Base-by-base conservation (phyloP, 495 filamentous ascomycete genomes). In the Monascus purpureus region DNA sequence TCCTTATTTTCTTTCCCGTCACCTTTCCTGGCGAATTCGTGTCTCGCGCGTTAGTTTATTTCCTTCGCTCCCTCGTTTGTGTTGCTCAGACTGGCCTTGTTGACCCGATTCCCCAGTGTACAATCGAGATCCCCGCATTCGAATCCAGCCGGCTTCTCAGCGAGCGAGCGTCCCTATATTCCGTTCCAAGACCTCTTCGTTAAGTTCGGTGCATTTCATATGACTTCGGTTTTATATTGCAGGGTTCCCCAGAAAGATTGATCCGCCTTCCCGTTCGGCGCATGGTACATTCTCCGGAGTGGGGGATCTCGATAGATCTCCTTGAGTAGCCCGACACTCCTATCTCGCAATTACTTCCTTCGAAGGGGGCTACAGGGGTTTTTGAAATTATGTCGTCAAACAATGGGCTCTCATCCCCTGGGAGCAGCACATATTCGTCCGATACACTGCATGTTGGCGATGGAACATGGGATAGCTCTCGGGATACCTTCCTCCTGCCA, bases 401-500 rank as follows among this genome's bases (percentile, higher is more conserved):
- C 41, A 55, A 62, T 8, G 61, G 43, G 9, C 65, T 90, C 34
- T 74, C 84, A 36, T 73, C 80, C 36, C 64, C 86, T 13, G 86
- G 86, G 50, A 81, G 77, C 65, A 81, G 77, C 53, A 74, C 72
- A 13, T 94, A 94, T 62, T 58, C 69, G 28, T 93, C 84, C 27
- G 70, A 83, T 53, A 88, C 80, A 25, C 63, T 93, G 56, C 72
- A 68, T 41, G 86, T 93, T 12, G 86, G 86, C 37, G 86, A 93
- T 61, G 86, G 86, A 17, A 94, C 86, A 17, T 94, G 86, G 86
- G 83, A 93, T 44, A 69, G 70, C 15, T 60, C 68, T 37, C 73
- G 78, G 53, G 86, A 94, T 55, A 80, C 77, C 6, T 94, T 94
- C 55, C 66, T 94, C 29, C 57, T 94, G 28, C 86, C 86, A 15